Conservation (phyloP, 1,284 basidiomycete species). For the Pseudomicrostroma phylloplanum region DNA sequence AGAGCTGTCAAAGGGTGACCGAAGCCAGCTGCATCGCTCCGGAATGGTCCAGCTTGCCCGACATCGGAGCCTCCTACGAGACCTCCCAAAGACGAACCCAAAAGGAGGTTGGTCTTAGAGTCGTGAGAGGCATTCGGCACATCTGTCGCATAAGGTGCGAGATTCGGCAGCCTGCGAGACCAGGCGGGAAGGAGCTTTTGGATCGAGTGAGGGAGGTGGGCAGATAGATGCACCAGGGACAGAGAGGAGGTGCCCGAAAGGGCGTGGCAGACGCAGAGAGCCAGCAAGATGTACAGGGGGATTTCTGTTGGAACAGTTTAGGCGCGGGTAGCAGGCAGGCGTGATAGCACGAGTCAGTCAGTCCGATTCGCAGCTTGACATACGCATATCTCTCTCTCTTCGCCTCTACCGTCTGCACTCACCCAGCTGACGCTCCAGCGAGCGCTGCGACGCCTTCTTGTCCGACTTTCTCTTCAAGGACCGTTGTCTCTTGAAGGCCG, state of each 20-base stretch:
- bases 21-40: slow-evolving; percentile 37
- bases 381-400: neutral
- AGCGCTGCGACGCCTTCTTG: neutral
- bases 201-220: slow-evolving; percentile 24
- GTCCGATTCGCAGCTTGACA: neutral
- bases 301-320: neutral
- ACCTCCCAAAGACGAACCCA: too few species aligned
- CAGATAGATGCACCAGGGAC: slow-evolving; percentile 30
- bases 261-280: slow-evolving; percentile 33
- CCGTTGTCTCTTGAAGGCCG: neutral
- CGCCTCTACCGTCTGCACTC: neutral
- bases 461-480: neutral
- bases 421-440: slow-evolving; percentile 7
- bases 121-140: slow-evolving; percentile 33
- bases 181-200: slow-evolving; percentile 35
- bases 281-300: slow-evolving; percentile 28
- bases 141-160: slow-evolving; percentile 32
- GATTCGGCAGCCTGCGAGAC: slow-evolving; percentile 24
- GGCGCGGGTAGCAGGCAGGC: neutral
- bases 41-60: slow-evolving; percentile 28
- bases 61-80: slow-evolving; percentile 15
- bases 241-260: slow-evolving; percentile 37
- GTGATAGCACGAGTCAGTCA: neutral
- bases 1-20: slow-evolving; percentile 39
- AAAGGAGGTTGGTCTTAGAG: slow-evolving; percentile 12